A percentile compares a stretch with the other conserved stretches of the same genome.
Evolutionary conservation across 1,284 basidiomycete species (phyloP).

Genomic region (Microbotryum lychnidis-dioicae): DNA sequence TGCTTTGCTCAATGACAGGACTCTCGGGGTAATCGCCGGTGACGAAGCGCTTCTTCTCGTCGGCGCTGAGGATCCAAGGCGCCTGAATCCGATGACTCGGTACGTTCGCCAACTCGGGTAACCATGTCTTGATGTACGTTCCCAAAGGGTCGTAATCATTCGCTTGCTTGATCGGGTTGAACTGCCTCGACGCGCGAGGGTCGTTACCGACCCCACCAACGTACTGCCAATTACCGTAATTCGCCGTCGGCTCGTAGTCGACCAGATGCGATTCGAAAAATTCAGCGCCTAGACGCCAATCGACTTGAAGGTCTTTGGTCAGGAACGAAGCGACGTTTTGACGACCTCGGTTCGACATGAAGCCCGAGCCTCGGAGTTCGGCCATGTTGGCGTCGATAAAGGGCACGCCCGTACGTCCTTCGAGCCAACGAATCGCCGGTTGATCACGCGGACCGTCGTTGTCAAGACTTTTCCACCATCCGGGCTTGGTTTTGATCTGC

Average conservation of each 20-base stretch:
- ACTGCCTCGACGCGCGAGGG: conserved; percentile 48
- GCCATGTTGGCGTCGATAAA: conserved; percentile 51
- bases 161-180: conserved; percentile 53
- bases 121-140: conserved; percentile 48
- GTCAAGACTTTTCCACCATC: conserved; percentile 35
- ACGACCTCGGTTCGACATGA: conserved; percentile 51
- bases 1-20: conserved; percentile 31
- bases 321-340: conserved; percentile 53
- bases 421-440: conserved; percentile 43
- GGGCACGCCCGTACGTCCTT: conserved; percentile 49
- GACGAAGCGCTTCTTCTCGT: conserved; percentile 23
- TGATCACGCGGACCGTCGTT: conserved; percentile 22
- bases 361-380: conserved; percentile 47
- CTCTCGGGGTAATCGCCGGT: conserved; percentile 20
- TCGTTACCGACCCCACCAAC: conserved; percentile 52
- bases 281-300: conserved; percentile 53
- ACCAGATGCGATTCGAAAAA: conserved; percentile 48
- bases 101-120: conserved; percentile 45
- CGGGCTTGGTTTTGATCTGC: conserved; percentile 33
- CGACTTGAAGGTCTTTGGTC: conserved; percentile 47
- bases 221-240: conserved; percentile 46
- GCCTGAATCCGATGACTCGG: conserved; percentile 37
- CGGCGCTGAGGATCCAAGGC: conserved; percentile 30
- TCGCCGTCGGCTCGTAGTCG: conserved; percentile 42
- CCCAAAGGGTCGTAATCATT: conserved; percentile 49